These are phyloP conservation scores for Sechiopsis laciniata DNA, from an alignment of 306 rosid species.

Conservation along the genomic window DNA sequence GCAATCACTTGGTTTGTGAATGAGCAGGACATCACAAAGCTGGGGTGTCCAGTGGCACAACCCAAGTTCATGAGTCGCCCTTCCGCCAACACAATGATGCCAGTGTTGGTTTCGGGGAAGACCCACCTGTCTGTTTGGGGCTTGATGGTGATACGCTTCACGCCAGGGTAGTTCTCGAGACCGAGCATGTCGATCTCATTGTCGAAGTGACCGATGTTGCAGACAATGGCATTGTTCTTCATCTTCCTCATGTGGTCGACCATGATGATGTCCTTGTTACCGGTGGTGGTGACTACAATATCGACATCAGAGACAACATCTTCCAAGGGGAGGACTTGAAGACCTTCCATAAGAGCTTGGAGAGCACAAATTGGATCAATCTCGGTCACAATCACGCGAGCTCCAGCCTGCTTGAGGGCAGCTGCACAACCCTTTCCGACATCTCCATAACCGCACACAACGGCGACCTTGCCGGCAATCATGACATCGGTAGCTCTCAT, in stretches of 20 bases:
- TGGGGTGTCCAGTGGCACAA: slow-evolving; percentile 97
- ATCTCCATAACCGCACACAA: slow-evolving; percentile 61
- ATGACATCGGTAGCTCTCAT: slow-evolving; percentile 81
- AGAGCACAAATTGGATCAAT: slow-evolving; percentile 82
- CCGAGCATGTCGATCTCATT: slow-evolving; percentile 85
- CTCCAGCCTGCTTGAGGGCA: slow-evolving; percentile 65
- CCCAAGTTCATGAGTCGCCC: slow-evolving; percentile 99
- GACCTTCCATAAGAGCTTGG: slow-evolving; percentile 68
- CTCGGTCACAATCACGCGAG: slow-evolving; percentile 68
- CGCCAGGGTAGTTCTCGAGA: slow-evolving; percentile 75
- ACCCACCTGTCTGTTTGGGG: slow-evolving; percentile 98
- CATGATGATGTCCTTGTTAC: slow-evolving; percentile 97
- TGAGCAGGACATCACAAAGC: slow-evolving; percentile 98
- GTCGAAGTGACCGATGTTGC: slow-evolving; percentile 99
- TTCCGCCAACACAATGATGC: slow-evolving; percentile 84
- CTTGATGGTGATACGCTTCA: slow-evolving; percentile 86
- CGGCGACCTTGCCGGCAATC: slow-evolving; percentile 71
- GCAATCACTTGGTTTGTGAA: slow-evolving; percentile 98
- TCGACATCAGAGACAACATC: slow-evolving; percentile 60
- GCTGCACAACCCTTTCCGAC: slow-evolving; percentile 82
- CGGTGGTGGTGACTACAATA: slow-evolving; percentile 89
- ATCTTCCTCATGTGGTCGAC: slow-evolving; percentile 72
- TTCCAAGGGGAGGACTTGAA: slow-evolving; percentile 46
- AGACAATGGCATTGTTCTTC: slow-evolving; percentile 97
- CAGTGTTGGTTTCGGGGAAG: slow-evolving; percentile 63